Base-by-base conservation (phyloP, 768 basidiomycete species). In the Atractiella rhizophila region DNA sequence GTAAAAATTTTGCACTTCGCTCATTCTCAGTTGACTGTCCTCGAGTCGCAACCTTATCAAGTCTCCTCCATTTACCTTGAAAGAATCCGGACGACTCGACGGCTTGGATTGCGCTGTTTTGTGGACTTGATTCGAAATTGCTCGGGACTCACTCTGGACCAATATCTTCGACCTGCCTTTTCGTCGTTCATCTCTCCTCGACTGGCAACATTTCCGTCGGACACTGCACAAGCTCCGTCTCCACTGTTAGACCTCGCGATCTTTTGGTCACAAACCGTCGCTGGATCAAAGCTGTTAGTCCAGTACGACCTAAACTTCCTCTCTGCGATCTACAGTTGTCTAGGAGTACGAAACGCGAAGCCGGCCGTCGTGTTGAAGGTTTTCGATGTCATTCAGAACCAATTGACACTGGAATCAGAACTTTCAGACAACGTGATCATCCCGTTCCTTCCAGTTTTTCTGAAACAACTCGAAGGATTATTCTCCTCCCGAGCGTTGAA, bases 221-320 rank as follows among this genome's bases (percentile, higher is more conserved):
- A 96, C 58, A 96, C 86, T 51, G 80, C 76, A 0, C 88, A 94
- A 56, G 68, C 80, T 0, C 85, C 88, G 0, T 88, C 85, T 0
- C 73, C 79, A 0, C 64, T 88, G 15, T 62, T 98, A 31, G 83
- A 91, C 28, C 63, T 94, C 18, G 77, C 91, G 59, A 67, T 71
- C 43, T 61, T 67, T 5, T 86, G 85, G 77, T 69, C 79, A 0
- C 56, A 63, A 13, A 63, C 68, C 15, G 62, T 61, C 2, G 64
- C 70, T 11, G 68, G 72, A 45, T 64, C 67, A n/a, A 54, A 56
- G 8, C 73, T 71, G 55, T 63, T 96, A 21, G 71, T 74, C 33
- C 62, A 69, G 19, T 76, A 71, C 53, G 76, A 94, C 51, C 49
- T 60, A 2, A 63, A 64, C 4, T 65, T 76, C 1, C 57, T 98